phyloP scores from a whole-genome alignment of 2,329 filamentous ascomycete species.

The Pseudopithomyces chartarum region DNA sequence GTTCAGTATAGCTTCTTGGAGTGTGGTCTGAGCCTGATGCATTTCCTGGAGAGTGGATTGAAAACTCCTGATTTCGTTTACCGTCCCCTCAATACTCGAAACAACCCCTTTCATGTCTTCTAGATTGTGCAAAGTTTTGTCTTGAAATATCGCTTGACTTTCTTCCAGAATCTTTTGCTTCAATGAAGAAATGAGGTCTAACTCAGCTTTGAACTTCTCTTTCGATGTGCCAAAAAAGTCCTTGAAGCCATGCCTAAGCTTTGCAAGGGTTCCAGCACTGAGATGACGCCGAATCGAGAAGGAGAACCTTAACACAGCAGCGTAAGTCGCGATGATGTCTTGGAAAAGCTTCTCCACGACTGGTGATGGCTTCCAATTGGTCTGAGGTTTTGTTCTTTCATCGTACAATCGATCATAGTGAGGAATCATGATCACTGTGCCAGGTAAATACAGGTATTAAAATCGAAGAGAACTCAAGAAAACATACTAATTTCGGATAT shows the following conservation, averaged over 20 bases:
- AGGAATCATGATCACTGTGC: slow-evolving; percentile 16
- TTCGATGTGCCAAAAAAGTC: slow-evolving; percentile 16
- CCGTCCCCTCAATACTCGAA: slow-evolving; percentile 2
- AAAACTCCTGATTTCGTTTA: slow-evolving; percentile 13
- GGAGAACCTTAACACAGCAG: slow-evolving; percentile 20
- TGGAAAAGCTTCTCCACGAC: slow-evolving; percentile 13
- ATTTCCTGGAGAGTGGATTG: slow-evolving; percentile 12
- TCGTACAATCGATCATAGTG: slow-evolving; percentile 23
- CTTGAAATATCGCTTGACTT: slow-evolving; percentile 18
- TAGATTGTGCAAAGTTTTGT: slow-evolving; percentile 10
- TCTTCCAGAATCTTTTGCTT: slow-evolving; percentile 18
- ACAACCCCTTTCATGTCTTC: slow-evolving; percentile 15
- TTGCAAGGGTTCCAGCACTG: slow-evolving; percentile 8
- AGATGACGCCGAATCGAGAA: slow-evolving; percentile 18
- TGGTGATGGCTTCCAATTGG: slow-evolving; percentile 14
- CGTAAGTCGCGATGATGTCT: slow-evolving; percentile 15
- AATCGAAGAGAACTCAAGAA: neutral
- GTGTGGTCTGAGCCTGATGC: slow-evolving; percentile 1
- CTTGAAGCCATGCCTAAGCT: slow-evolving; percentile 20
- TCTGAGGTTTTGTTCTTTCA: slow-evolving; percentile 14
- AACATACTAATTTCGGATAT: slow-evolving; percentile 17
- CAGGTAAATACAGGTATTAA: neutral
- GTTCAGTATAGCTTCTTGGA: neutral
- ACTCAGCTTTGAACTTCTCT: slow-evolving; percentile 16
- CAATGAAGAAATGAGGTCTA: slow-evolving; percentile 11